Base-by-base conservation (phyloP, 805 yeast species). In the Candida hungchunana region DNA sequence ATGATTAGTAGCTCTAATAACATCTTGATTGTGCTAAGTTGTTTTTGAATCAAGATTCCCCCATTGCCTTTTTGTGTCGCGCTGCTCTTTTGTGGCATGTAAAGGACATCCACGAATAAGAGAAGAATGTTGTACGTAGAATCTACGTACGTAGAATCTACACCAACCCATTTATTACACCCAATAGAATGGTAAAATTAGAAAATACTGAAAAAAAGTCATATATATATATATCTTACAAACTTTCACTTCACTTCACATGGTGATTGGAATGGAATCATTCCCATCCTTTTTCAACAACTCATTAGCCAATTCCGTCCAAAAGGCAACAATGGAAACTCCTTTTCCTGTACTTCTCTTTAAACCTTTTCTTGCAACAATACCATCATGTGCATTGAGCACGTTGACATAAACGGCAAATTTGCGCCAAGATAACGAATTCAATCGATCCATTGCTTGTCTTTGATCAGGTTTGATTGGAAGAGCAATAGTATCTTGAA, bases 351-450 rank as follows among this genome's bases (percentile, higher is more conserved):
- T 67, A 32, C 71, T 67, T 16, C 64, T 64, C 22, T 59, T 55
- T 2, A 76, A 61, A 0, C 88, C 88, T 38, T 79, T 67, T 44
- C 97, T 69, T 13, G 90, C 86, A 13, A 87, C 83, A 35, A 90
- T 84, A 4, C 83, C 84, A 40, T 83, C 95, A 53, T 89, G 97
- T 0, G 97, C 79, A 56, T 88, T 87, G 51, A 82, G 65, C 13
- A 81, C 71, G 43, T 77, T 79, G 31, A 89, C 67, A 46, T 75
- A 77, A 2, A 82, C 79, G 0, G 93, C 83, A 28, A 84, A 71
- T 53, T 89, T 86, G 32, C 75, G 64, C 96, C 96, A 89, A 3
- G 71, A 67, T 17, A 90, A 55, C 15, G 58, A 48, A 56, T 85
- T 83, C 53, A 89, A 63, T 43, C 74, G 72, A 2, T 66, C 54